Base-by-base conservation (phyloP, 2,329 filamentous ascomycete species). In the Akanthomyces muscarius region DNA sequence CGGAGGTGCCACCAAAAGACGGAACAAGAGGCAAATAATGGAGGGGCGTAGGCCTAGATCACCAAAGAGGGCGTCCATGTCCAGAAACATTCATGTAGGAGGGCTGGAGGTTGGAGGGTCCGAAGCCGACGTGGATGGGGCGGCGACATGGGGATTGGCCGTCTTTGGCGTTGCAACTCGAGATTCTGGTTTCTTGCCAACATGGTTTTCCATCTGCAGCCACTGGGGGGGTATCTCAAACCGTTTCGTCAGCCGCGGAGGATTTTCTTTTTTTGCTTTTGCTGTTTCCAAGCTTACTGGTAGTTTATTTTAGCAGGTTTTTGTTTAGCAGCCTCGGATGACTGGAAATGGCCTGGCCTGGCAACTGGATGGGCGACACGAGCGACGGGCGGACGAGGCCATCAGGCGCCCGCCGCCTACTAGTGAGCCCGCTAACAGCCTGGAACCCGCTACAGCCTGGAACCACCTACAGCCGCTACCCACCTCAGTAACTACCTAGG, bases 171-270 rank as follows among this genome's bases (percentile, higher is more conserved):
- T 36, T 33, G 54, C 28, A 47, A 16, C 23, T 38, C 25, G 16
- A 33, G 54, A 57, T 57, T 57, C 25, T 41, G 14, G 41, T 30
- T 47, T 53, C 38, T 53, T 53, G 10, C 48, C 21, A 25, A 25
- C 45, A 48, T 48, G 45, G 25, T 48, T 36, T 33, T 21, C 21
- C 28, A 57, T 57, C 54, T 57, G 42, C 42, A 57, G 28, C 54
- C 41, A 57, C 54, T 7, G 23, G 41, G 54, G 53, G 16, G 30
- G 30, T 33, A 25, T n/a, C 4, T 38, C 33, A 38, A 38, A 38
- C 30, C 18, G 50, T 53, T 38, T 50, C 11, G 47, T 8, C 47
- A 42, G 23, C 38, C 52, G 44, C 36, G 18, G 14, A 36, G 42
- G 38, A 28, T 10, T 55, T 55, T 41, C 18, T 21, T 53, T 54